phyloP scores from a whole-genome alignment of 768 basidiomycete species.

The Macrolepiota albuminosa region DNA sequence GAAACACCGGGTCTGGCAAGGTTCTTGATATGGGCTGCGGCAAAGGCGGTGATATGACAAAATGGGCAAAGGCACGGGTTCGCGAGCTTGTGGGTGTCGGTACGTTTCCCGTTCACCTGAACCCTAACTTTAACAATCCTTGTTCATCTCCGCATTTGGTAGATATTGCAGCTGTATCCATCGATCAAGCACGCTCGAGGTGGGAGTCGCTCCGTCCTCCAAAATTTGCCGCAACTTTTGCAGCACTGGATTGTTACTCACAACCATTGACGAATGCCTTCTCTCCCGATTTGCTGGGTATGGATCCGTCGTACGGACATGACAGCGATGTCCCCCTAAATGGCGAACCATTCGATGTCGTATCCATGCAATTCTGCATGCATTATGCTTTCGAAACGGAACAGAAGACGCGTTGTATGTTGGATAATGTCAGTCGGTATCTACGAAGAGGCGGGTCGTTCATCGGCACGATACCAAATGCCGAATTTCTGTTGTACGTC shows the following conservation, averaged over 20 bases:
- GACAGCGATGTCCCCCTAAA: constrained; percentile 7
- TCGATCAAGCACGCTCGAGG: constrained; percentile 82
- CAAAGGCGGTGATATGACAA: constrained; percentile 96
- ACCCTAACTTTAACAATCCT: background rate
- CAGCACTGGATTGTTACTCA: constrained; percentile 84
- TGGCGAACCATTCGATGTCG: constrained; percentile 78
- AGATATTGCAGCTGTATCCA: constrained; percentile 89
- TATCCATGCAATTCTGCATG: constrained; percentile 99
- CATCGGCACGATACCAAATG: constrained; percentile 95
- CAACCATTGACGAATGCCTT: constrained; percentile 69
- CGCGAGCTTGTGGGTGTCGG: constrained; percentile 79
- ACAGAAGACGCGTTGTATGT: constrained; percentile 85
- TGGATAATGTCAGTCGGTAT: constrained; percentile 80
- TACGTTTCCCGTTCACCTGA: constrained; percentile 25
- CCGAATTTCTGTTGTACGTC: constrained; percentile 76
- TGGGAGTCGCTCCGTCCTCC: constrained; percentile 47
- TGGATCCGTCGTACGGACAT: constrained; percentile 17
- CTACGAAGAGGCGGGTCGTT: constrained; percentile 86
- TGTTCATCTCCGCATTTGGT: background rate
- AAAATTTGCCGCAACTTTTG: constrained; percentile 77
- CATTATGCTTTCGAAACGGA: constrained; percentile 98
- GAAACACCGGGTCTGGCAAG: constrained; percentile 47
- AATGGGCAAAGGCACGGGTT: constrained; percentile 88
- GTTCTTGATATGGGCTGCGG: constrained; percentile 97
- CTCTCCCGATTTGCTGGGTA: constrained; percentile 47